Percentiles rank a stretch among this genome's conserved stretches.
These are phyloP conservation scores for Pezicula radicicola DNA, from an alignment of 2,329 filamentous ascomycete species.

Conservation along the genomic window DNA sequence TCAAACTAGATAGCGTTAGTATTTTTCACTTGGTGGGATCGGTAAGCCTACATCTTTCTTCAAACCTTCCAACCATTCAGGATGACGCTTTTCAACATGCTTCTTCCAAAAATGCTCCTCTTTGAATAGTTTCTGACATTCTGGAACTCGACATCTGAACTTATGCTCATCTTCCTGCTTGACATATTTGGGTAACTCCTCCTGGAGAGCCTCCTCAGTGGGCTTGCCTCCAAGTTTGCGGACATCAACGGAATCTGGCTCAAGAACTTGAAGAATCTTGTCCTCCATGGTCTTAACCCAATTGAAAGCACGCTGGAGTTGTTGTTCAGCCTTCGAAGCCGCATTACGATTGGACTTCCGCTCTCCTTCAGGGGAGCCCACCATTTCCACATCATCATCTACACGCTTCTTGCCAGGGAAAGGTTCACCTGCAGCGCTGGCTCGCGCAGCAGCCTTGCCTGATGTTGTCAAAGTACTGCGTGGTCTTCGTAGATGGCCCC, in stretches of 20 bases:
- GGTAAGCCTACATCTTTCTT: constrained; percentile 71
- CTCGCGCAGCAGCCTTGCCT: constrained; percentile 80
- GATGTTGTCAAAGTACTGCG: constrained; percentile 79
- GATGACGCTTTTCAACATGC: constrained; percentile 93
- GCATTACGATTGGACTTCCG: constrained; percentile 63
- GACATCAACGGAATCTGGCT: constrained; percentile 83
- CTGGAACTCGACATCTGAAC: constrained; percentile 92
- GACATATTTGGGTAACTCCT: constrained; percentile 82
- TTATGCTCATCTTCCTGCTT: constrained; percentile 98
- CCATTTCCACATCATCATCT: constrained; percentile 49
- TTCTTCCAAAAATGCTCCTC: constrained; percentile 97
- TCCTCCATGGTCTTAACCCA: constrained; percentile 99
- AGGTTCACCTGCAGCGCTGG: constrained; percentile 76
- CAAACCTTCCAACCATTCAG: constrained; percentile 79
- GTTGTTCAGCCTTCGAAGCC: constrained; percentile 78
- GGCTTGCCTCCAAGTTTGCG: constrained; percentile 88
- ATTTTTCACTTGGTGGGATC: not conserved
- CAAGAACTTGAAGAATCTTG: constrained; percentile 88
- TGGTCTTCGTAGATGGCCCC: constrained; percentile 92
- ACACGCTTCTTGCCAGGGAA: constrained; percentile 82
- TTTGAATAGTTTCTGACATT: constrained; percentile 96
- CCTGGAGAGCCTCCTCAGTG: constrained; percentile 79
- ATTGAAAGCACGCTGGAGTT: constrained; percentile 91
- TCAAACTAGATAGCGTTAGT: constrained; percentile 60
- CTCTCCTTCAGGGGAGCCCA: constrained; percentile 64